These are phyloP conservation scores for Wallacemonas rigidus DNA, from an alignment of 208 protist genomes.

Conservation along the genomic window DNA sequence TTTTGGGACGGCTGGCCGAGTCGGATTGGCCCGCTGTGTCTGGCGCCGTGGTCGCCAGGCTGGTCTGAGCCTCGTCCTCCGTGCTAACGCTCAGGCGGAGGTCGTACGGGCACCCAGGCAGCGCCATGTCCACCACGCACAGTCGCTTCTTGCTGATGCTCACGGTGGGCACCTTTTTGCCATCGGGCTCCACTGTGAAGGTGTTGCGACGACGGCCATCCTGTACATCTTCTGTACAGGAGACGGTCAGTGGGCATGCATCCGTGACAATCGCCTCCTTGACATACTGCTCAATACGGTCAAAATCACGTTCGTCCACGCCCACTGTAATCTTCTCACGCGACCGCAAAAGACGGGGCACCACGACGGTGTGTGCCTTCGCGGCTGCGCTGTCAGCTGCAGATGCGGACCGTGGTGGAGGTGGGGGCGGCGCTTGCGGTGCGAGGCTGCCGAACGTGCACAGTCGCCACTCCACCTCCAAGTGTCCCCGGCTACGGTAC, in stretches of 20 bases:
- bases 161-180: constrained; percentile 15
- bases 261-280: neutral
- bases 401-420: neutral
- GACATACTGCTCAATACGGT: constrained; percentile 4
- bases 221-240: constrained; percentile 61
- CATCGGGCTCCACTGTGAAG: constrained; percentile 41
- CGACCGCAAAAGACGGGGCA: constrained; percentile 11
- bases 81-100: constrained; percentile 64
- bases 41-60: neutral
- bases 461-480: constrained; percentile 77
- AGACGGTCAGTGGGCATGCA: neutral
- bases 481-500: constrained; percentile 24
- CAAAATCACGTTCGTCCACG: constrained; percentile 14
- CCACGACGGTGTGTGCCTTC: neutral
- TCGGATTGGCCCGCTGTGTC: constrained; percentile 21
- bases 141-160: constrained; percentile 57
- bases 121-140: constrained; percentile 60
- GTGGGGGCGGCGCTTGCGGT: neutral
- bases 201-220: constrained; percentile 42
- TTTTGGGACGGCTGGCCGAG: neutral
- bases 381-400: neutral
- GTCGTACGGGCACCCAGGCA: constrained; percentile 61
- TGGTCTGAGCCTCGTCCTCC: constrained; percentile 21
- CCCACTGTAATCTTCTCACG: constrained; percentile 12
- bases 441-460: constrained; percentile 34